phyloP scores from a whole-genome alignment of 106 monocot species.

The Platanthera zijinensis region DNA sequence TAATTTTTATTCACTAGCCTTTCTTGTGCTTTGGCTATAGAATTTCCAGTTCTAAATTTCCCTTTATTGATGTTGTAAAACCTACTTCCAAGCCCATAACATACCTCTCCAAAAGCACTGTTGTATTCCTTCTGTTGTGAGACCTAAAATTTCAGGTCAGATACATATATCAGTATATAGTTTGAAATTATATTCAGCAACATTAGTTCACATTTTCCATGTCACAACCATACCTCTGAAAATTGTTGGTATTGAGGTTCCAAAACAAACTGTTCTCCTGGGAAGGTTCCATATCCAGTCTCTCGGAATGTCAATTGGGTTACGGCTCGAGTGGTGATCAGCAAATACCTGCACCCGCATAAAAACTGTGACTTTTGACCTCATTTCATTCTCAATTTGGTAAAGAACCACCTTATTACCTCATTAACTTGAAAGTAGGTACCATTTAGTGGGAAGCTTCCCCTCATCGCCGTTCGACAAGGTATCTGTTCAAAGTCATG shows the following conservation, averaged over 20 bases:
- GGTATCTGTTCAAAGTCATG: slow-evolving; percentile 20
- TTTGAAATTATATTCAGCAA: neutral
- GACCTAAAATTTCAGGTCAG: slow-evolving; percentile 11
- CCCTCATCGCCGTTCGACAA: slow-evolving; percentile 26
- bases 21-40: neutral
- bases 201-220: neutral
- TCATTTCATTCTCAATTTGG: neutral
- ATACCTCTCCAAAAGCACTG: slow-evolving; percentile 34
- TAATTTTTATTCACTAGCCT: neutral
- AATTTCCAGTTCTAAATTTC: neutral
- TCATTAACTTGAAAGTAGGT: slow-evolving; percentile 33
- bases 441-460: slow-evolving; percentile 30
- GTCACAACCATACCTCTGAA: slow-evolving; percentile 32
- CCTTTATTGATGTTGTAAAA: neutral
- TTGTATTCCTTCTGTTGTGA: slow-evolving; percentile 23
- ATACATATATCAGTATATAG: neutral
- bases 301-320: slow-evolving; percentile 39
- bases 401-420: neutral
- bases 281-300: slow-evolving; percentile 47
- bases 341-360: slow-evolving; percentile 46
- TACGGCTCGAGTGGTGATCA: slow-evolving; percentile 42
- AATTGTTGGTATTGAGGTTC: slow-evolving; percentile 36
- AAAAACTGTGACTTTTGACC: neutral
- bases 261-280: slow-evolving; percentile 42
- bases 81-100: neutral